These are phyloP conservation scores for Diaporthe helianthi DNA, from an alignment of 2,329 filamentous ascomycete genomes.

Conservation along the genomic window DNA sequence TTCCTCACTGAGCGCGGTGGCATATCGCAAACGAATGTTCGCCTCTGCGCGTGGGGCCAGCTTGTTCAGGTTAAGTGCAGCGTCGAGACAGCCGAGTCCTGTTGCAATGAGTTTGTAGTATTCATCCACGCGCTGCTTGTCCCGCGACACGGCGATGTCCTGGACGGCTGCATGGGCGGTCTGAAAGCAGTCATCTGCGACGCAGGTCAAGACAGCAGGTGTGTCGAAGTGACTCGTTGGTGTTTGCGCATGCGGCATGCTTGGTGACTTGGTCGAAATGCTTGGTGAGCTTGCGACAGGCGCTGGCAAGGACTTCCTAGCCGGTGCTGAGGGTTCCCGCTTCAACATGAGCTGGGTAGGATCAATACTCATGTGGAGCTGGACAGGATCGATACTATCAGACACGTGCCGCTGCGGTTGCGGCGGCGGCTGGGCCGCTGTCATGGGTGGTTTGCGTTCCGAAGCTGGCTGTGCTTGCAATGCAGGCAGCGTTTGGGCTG, in stretches of 20 bases:
- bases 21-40: constrained; percentile 73
- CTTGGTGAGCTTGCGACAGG: constrained; percentile 46
- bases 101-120: constrained; percentile 78
- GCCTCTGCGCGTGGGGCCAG: constrained; percentile 73
- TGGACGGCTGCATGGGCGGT: constrained; percentile 67
- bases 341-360: constrained; percentile 34
- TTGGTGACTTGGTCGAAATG: constrained; percentile 43
- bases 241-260: constrained; percentile 37
- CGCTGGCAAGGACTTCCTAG: constrained; percentile 37
- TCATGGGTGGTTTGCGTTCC: constrained; percentile 3
- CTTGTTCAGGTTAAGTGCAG: constrained; percentile 67
- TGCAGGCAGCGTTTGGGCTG: background rate
- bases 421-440: background rate
- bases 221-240: constrained; percentile 54
- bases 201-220: constrained; percentile 68
- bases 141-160: constrained; percentile 55
- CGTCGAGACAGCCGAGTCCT: constrained; percentile 75
- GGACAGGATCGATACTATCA: constrained; percentile 32
- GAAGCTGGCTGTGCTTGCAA: constrained; percentile 18
- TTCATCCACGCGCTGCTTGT: constrained; percentile 61
- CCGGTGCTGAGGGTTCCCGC: constrained; percentile 14
- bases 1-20: constrained; percentile 74
- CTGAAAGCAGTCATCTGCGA: constrained; percentile 78
- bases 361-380: constrained; percentile 29
- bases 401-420: constrained; percentile 17